phyloP scores from a whole-genome alignment of 495 filamentous ascomycete species.

The Neurospora hispaniola region DNA sequence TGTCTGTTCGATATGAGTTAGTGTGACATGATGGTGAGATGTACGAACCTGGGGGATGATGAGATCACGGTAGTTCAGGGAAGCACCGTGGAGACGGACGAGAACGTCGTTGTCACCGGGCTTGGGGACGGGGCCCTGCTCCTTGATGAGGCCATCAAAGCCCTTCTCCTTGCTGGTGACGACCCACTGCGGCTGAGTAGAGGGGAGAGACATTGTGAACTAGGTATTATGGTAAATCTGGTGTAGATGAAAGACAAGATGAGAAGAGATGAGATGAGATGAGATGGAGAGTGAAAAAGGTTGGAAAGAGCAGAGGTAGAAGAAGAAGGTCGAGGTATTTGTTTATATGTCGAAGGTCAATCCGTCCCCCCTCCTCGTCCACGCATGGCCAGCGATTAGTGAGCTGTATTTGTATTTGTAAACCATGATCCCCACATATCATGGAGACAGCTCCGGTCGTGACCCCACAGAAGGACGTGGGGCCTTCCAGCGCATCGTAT shows the following conservation, averaged over 20 bases:
- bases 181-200: slow-evolving; percentile 56
- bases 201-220: slow-evolving; percentile 18
- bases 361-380: neutral
- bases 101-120: slow-evolving; percentile 61
- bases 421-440: neutral
- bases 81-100: slow-evolving; percentile 64
- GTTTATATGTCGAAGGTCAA: neutral
- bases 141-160: slow-evolving; percentile 48
- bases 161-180: slow-evolving; percentile 43
- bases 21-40: too few species aligned
- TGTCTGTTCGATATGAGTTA: too few species aligned
- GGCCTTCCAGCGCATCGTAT: neutral
- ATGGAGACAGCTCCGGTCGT: neutral
- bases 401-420: neutral
- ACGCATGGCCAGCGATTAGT: neutral
- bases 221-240: neutral
- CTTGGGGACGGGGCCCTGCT: slow-evolving; percentile 44
- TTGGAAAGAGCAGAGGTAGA: neutral
- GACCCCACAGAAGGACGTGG: neutral
- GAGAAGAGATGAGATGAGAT: slow-evolving; percentile 2
- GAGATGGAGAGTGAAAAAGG: neutral
- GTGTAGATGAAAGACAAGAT: neutral
- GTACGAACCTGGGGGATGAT: slow-evolving; percentile 53
- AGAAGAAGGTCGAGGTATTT: neutral
- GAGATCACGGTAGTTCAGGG: slow-evolving; percentile 77